Conservation (phyloP, 2,329 filamentous ascomycete species). For the Ophiostoma sp. region DNA sequence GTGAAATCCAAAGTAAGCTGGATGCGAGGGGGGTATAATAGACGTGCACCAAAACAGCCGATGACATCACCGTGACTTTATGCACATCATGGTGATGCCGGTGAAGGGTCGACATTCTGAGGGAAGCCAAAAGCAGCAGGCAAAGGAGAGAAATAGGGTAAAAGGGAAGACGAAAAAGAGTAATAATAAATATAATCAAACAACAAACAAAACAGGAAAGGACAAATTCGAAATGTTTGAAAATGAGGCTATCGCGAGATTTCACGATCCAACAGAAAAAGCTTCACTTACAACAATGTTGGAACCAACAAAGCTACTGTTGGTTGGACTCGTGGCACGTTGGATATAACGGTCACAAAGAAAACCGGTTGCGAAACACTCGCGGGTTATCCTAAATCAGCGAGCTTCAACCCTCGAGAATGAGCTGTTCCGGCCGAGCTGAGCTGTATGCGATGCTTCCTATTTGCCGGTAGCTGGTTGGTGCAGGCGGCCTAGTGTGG, state of each 20-base stretch:
- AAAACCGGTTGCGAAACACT: not conserved
- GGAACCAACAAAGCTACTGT: slow-evolving; percentile 2
- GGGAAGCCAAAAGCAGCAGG: not conserved
- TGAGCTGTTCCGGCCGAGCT: not conserved
- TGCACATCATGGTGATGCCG: not conserved
- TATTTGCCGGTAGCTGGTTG: slow-evolving; percentile 4
- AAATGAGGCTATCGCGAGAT: not conserved
- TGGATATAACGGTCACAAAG: not conserved
- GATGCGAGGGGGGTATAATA: not conserved
- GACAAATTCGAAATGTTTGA: not conserved
- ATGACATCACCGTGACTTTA: not conserved
- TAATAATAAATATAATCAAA: not conserved
- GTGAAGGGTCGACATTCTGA: not conserved
- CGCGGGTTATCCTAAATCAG: not conserved
- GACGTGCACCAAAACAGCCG: not conserved
- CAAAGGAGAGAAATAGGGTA: not conserved
- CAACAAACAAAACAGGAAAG: not conserved
- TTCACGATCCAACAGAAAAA: not conserved
- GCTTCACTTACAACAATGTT: slow-evolving; percentile 10
- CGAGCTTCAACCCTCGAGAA: not conserved
- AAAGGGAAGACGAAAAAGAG: not conserved
- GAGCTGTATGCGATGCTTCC: slow-evolving; percentile 11
- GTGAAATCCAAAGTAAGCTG: not conserved
- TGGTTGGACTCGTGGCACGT: not conserved
- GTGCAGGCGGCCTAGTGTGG: not conserved